Evolutionary conservation across 164 flowering plant genomes (phyloP).

Genomic region (Platanus orientalis): DNA sequence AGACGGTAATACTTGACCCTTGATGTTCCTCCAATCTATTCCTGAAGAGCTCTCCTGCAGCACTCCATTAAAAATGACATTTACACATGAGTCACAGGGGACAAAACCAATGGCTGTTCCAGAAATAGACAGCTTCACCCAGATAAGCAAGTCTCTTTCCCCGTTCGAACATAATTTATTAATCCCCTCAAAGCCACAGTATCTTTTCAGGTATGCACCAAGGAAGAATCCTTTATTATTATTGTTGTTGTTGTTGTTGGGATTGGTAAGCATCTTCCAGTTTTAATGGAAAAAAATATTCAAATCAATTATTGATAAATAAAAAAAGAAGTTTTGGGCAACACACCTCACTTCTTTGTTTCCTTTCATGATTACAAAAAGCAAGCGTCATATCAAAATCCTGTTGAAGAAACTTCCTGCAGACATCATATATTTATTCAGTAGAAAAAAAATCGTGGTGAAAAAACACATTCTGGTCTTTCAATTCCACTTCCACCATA

Average conservation of each 20-base stretch:
- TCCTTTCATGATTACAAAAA: constrained; percentile 71
- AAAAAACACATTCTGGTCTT: too few relatives aligned
- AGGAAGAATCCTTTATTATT: too few relatives aligned
- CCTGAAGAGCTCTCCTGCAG: constrained; percentile 61
- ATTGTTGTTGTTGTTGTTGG: too few relatives aligned
- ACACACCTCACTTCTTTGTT: constrained; percentile 80
- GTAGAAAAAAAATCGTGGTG: background rate
- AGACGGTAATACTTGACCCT: constrained; percentile 51
- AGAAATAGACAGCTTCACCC: too few relatives aligned
- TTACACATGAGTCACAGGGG: too few relatives aligned
- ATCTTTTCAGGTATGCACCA: too few relatives aligned
- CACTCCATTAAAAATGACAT: background rate
- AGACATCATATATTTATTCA: constrained; percentile 11
- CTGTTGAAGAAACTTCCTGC: constrained; percentile 84
- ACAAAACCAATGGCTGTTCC: too few relatives aligned
- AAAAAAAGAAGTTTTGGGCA: background rate
- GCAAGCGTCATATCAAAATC: constrained; percentile 91
- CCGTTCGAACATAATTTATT: too few relatives aligned
- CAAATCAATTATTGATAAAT: background rate
- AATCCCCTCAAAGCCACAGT: too few relatives aligned
- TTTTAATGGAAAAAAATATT: background rate
- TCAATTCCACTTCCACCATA: too few relatives aligned
- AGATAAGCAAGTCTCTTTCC: too few relatives aligned
- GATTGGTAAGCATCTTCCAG: background rate
- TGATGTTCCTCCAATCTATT: constrained; percentile 59